Evolutionary conservation across 176 grass and related monocot species (phyloP), one percentile per base, ranked within the genome.

Genomic region (Luzula sylvatica): DNA sequence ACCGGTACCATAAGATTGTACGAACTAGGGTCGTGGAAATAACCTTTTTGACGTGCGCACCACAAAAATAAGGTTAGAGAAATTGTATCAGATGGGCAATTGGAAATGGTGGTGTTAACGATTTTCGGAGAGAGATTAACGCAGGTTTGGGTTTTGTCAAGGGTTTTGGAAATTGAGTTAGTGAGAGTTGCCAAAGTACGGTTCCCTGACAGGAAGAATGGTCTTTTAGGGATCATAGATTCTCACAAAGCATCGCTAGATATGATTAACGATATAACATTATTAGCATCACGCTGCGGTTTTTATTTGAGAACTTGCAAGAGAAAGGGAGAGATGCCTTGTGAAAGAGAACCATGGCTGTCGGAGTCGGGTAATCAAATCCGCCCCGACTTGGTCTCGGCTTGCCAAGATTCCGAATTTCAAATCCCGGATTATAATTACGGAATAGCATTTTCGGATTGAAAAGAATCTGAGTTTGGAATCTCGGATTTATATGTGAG

Each of bases 1-100:
- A 80, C 77, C 7, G 90, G 92, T 52, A 86, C 69, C 63, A 86
- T 59, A 52, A 30, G 30, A 62, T 96, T 84, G 23, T 86, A 86
- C 27, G 84, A 89, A 27, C 26, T 20, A 1, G 71, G 49, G n/a
- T 59, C 80, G 57, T 96, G 90, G 68, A 82, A 89, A 51, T 82
- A 96, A 52, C 65, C 72, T 24, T 76, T 79, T 60, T 76, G 70
- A 21, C 70, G 80, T 8, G 84, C 74, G 55, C 84, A 96, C 74
- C 90, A 96, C 41, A 89, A 75, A 74, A 89, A 96, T 70, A 89
- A 82, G 53, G 66, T 79, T 46, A 89, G 40, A 17, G 81, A 72
- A 22, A 82, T 56, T 14, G 68, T 65, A 50, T 96, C 84, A 27
- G 84, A 96, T 35, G 80, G 59, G 45, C 77, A 89, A 18, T 66